Evolutionary conservation across 169 alveolate species (phyloP).

Genomic region (Babesia gibsoni): DNA sequence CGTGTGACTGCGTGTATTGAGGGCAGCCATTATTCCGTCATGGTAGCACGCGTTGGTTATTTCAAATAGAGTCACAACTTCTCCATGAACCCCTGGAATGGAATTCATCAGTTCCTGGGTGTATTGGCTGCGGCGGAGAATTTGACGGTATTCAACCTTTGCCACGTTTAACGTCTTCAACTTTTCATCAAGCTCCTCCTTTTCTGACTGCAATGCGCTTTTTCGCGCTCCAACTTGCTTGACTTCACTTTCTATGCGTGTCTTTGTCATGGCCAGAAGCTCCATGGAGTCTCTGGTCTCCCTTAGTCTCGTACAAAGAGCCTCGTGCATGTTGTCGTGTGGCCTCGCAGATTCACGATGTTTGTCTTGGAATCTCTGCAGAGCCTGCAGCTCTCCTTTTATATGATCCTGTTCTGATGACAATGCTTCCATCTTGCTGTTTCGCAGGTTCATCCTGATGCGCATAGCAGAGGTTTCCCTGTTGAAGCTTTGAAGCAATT

Average conservation of each 20-base stretch:
- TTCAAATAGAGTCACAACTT: conserved; percentile 61
- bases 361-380: conserved; percentile 1
- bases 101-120: conserved; percentile 51
- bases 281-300: conserved; percentile 52
- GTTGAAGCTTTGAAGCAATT: conserved; percentile 33
- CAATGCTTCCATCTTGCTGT: conserved; percentile 11
- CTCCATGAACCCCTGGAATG: conserved; percentile 68
- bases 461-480: conserved; percentile 23
- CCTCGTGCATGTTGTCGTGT: conserved; percentile 15
- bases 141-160: conserved; percentile 55
- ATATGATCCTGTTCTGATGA: conserved; percentile 11
- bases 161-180: conserved; percentile 55
- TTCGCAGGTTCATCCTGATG: conserved; percentile 24
- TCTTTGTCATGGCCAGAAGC: conserved; percentile 22
- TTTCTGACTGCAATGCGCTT: conserved; percentile 33
- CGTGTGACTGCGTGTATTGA: conserved; percentile 56
- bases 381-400: conserved; percentile 2
- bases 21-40: conserved; percentile 64
- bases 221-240: conserved; percentile 3
- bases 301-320: conserved; percentile 24
- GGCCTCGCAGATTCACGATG: background rate
- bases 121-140: conserved; percentile 51
- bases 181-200: conserved; percentile 47
- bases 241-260: conserved; percentile 23
- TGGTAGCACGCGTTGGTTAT: conserved; percentile 60